phyloP scores from a whole-genome alignment of 163 green algal genomes.

The Prototheca wickerhamii region DNA sequence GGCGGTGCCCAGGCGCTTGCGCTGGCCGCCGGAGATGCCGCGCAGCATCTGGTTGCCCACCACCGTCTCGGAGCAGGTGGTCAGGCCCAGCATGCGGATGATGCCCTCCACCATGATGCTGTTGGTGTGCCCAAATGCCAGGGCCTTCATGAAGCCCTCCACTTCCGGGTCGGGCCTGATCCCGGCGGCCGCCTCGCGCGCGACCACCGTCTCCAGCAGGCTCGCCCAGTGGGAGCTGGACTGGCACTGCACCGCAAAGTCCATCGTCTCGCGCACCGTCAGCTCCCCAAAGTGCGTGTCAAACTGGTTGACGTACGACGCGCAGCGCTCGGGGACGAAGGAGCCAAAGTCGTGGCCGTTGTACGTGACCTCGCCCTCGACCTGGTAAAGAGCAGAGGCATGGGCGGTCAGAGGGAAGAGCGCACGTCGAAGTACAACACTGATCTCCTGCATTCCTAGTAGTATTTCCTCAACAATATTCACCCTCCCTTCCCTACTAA shows the following conservation, averaged over 20 bases:
- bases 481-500: too few species aligned
- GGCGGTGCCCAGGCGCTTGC: slow-evolving; percentile 7
- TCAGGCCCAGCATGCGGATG: slow-evolving; percentile 32
- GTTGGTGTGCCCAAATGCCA: slow-evolving; percentile 19
- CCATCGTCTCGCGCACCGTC: slow-evolving; percentile 70
- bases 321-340: slow-evolving; percentile 9
- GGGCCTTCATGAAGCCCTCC: slow-evolving; percentile 37
- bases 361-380: slow-evolving; percentile 11
- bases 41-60: slow-evolving; percentile 53
- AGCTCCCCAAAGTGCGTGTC: slow-evolving; percentile 71
- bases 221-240: slow-evolving; percentile 12
- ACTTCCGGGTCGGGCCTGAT: slow-evolving; percentile 41
- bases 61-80: slow-evolving; percentile 28
- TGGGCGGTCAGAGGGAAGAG: too few species aligned
- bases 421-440: too few species aligned
- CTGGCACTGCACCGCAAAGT: slow-evolving; percentile 44
- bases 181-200: slow-evolving; percentile 30
- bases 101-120: slow-evolving; percentile 30
- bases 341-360: slow-evolving; percentile 12
- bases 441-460: too few species aligned
- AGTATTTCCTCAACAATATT: too few species aligned
- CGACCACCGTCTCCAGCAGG: slow-evolving; percentile 33
- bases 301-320: slow-evolving; percentile 29
- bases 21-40: slow-evolving; percentile 38
- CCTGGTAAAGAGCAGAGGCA: too few species aligned